Percentiles rank a stretch among this genome's conserved stretches.
Evolutionary conservation across 2,329 filamentous ascomycete species (phyloP).

Genomic region (Xylaria sp.): DNA sequence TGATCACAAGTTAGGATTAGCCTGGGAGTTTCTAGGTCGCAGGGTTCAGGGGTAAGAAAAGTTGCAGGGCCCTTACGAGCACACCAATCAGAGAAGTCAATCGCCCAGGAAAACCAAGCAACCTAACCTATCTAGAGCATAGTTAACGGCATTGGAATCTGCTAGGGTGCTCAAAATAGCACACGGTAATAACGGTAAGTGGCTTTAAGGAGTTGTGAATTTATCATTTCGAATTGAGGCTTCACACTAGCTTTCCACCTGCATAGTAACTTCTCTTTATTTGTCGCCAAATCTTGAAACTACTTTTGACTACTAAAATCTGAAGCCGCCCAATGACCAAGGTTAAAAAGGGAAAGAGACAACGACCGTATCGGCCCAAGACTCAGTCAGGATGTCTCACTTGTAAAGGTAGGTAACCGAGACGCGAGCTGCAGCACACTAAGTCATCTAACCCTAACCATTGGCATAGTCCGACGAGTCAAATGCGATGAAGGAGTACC

Average conservation of each 20-base stretch:
- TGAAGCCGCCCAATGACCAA: conserved; percentile 20
- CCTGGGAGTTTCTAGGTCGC: conserved; percentile 1
- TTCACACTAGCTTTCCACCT: neutral
- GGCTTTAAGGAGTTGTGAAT: neutral
- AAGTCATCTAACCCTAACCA: neutral
- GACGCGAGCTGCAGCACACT: neutral
- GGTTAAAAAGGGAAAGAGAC: conserved; percentile 28
- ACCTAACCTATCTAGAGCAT: neutral
- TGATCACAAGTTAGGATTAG: conserved; percentile 4
- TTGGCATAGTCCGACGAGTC: conserved; percentile 17
- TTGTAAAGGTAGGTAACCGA: conserved; percentile 20
- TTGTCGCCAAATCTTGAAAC: neutral
- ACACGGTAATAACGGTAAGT: neutral
- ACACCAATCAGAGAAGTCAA: conserved; percentile 18
- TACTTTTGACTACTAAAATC: neutral
- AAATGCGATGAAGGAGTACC: conserved; percentile 30
- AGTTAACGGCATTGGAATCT: neutral
- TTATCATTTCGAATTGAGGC: neutral
- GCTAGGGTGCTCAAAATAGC: conserved; percentile 11
- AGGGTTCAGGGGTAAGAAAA: conserved; percentile 9
- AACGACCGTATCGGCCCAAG: conserved; percentile 28
- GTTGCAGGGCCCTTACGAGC: conserved; percentile 31
- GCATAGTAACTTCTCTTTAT: neutral
- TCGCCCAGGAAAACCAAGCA: neutral
- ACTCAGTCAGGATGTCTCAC: conserved; percentile 29